A percentile compares a stretch with the other conserved stretches of the same genome.
These are phyloP conservation scores for Epichloe hybrida DNA, from an alignment of 2,329 filamentous ascomycete species.

Conservation along the genomic window DNA sequence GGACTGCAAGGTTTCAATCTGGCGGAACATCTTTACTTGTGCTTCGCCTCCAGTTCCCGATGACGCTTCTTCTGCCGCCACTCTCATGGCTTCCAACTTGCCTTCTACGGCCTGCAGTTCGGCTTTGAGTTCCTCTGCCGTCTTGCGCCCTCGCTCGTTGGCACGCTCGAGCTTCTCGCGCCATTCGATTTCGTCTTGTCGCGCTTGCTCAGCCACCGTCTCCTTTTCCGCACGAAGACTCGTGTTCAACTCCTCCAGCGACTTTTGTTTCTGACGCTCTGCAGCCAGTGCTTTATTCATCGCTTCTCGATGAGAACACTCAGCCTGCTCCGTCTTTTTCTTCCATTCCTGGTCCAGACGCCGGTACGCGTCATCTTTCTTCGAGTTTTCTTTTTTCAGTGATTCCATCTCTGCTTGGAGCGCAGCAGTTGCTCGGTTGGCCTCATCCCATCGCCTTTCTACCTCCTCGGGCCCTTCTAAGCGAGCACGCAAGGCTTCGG, in stretches of 20 bases:
- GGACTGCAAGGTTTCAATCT: constrained; percentile 89
- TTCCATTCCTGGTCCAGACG: constrained; percentile 58
- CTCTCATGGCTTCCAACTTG: constrained; percentile 77
- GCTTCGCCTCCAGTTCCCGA: constrained; percentile 70
- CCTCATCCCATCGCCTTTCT: constrained; percentile 39
- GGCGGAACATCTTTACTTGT: constrained; percentile 78
- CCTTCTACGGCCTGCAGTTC: constrained; percentile 70
- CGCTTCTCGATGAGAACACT: constrained; percentile 50
- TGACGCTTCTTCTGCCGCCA: constrained; percentile 76
- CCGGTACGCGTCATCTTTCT: constrained; percentile 50
- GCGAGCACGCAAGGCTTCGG: constrained; percentile 31
- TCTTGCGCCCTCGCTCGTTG: constrained; percentile 51
- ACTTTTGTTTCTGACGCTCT: constrained; percentile 43
- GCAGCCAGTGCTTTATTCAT: constrained; percentile 54
- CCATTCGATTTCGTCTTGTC: constrained; percentile 55
- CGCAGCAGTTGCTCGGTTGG: constrained; percentile 40
- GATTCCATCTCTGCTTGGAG: constrained; percentile 23
- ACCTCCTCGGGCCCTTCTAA: constrained; percentile 36
- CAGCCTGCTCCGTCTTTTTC: constrained; percentile 50
- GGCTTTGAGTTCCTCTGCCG: constrained; percentile 66
- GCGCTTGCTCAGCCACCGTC: constrained; percentile 55
- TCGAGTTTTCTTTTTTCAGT: constrained; percentile 37
- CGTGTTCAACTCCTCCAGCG: constrained; percentile 42
- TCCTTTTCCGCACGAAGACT: constrained; percentile 70
- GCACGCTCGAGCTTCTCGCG: constrained; percentile 61